Evolutionary conservation across 192 early-diverging fungal genomes (phyloP).

Genomic region (Coemansia sp.): DNA sequence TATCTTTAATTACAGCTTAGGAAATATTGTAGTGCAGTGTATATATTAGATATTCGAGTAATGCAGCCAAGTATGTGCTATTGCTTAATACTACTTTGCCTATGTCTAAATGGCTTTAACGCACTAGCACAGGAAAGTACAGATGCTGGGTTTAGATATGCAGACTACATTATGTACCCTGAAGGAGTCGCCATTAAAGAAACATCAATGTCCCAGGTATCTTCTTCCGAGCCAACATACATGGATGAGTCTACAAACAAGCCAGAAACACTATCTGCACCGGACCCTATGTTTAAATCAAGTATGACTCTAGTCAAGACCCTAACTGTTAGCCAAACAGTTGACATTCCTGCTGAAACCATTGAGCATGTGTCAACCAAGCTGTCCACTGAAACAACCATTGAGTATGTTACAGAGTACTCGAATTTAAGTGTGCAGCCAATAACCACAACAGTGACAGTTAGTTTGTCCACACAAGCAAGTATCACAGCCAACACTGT

Average conservation of each 20-base stretch:
- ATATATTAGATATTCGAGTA: not conserved
- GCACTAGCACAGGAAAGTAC: not conserved
- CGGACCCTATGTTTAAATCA: too few relatives aligned
- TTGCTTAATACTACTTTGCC: not conserved
- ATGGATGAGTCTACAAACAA: not conserved
- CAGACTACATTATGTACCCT: not conserved
- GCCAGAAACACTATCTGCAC: too few relatives aligned
- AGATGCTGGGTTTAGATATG: not conserved
- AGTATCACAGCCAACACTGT: not conserved
- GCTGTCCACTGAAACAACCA: not conserved
- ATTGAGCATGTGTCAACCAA: not conserved
- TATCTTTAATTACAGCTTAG: too few relatives aligned
- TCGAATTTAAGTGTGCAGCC: not conserved
- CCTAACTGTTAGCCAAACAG: not conserved
- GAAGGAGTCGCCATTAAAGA: constrained; percentile 13
- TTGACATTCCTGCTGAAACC: not conserved
- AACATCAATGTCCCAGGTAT: constrained; percentile 4
- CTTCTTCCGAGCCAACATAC: not conserved
- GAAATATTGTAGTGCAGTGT: too few relatives aligned
- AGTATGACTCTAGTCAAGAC: not conserved
- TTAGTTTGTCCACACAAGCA: not conserved
- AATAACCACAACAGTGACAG: not conserved
- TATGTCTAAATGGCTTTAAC: not conserved
- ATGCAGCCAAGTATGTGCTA: not conserved
- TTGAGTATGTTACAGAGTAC: not conserved